A percentile compares a stretch with the other conserved stretches of the same genome.
These are phyloP conservation scores for Rubus parviflorus DNA, from an alignment of 306 rosid species.

Conservation along the genomic window DNA sequence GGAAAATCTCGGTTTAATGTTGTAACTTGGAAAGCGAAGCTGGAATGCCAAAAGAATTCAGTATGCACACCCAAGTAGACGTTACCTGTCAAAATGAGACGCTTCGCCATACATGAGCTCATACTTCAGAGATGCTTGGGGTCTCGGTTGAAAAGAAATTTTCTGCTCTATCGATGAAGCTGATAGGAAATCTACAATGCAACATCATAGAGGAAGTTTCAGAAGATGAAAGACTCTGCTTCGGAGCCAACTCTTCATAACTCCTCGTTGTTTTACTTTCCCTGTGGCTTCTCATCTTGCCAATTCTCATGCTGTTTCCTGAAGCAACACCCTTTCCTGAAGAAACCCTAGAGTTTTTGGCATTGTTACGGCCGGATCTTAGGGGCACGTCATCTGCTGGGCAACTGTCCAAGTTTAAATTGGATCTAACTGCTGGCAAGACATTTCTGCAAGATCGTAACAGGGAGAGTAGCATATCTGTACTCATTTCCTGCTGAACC, in stretches of 20 bases:
- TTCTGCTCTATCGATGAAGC: slow-evolving; percentile 77
- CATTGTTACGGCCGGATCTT: slow-evolving; percentile 49
- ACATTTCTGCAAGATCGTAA: slow-evolving; percentile 70
- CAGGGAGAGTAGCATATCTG: slow-evolving; percentile 87
- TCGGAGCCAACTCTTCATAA: slow-evolving; percentile 57
- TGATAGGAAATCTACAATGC: slow-evolving; percentile 70
- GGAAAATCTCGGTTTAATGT: neutral
- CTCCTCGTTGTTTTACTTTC: slow-evolving; percentile 58
- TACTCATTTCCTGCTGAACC: slow-evolving; percentile 89
- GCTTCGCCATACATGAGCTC: slow-evolving; percentile 6
- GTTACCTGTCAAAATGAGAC: neutral
- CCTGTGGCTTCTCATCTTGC: slow-evolving; percentile 60
- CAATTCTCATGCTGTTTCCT: slow-evolving; percentile 57
- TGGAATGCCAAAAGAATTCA: neutral
- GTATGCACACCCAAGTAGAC: neutral
- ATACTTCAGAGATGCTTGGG: slow-evolving; percentile 38
- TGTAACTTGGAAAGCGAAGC: neutral
- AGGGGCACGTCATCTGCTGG: slow-evolving; percentile 43
- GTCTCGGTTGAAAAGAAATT: slow-evolving; percentile 62
- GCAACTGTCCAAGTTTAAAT: slow-evolving; percentile 45
- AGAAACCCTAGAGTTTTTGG: slow-evolving; percentile 47
- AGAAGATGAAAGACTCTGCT: slow-evolving; percentile 41
- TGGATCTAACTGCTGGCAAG: slow-evolving; percentile 39
- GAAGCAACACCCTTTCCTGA: slow-evolving; percentile 47
- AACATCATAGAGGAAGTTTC: slow-evolving; percentile 65